Evolutionary conservation across 192 early-diverging fungal species (phyloP), one percentile per base, ranked within the genome.

Genomic region (Ramicandelaber brevisporus): DNA sequence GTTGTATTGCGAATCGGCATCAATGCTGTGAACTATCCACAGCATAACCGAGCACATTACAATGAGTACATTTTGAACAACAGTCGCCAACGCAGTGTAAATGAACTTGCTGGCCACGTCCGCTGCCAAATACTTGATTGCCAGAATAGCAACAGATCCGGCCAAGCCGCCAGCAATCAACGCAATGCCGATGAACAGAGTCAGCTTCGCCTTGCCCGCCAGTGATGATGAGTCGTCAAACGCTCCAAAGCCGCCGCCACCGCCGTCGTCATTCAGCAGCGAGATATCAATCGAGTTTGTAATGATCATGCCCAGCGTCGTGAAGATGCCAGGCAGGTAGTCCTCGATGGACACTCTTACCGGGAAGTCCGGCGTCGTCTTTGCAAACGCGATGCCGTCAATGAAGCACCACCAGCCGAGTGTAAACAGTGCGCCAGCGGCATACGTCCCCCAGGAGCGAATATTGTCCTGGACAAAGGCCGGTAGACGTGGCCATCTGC

Each of bases 361-460:
- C 0, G 41, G 38, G 19, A 31, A 44, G 6, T 42, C 42, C 3
- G 27, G 19, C 1, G 17, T 21, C 6, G 45, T 46, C 19, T 46
- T 41, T 1, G 57, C 31, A 11, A 46, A 29, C 13, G 55, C 48
- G n/a, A 59, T 39, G 7, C 57, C 57, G 37, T 59, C 57, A 12
- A 59, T 41, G 21, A 59, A 59, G 34, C 54, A 50, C 57, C 57
- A 59, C 57, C 57, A 59, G 13, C 57, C 57, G 3, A 59, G 26
- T 0, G 57, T 49, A 29, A 59, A 59, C 17, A 59, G 38, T 0
- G 51, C 49, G 6, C 57, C 57, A 0, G 57, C 46, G 14, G 30
- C 26, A 32, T 59, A 59, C 2, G 52, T 55, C 15, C 57, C 57
- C n/a, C n/a, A n/a, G n/a, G n/a, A n/a, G n/a, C n/a, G n/a, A n/a